A percentile compares a stretch with the other conserved stretches of the same genome.
These are phyloP conservation scores for Aspergillus viridinutans DNA, from an alignment of 2,329 filamentous ascomycete genomes.

Conservation along the genomic window DNA sequence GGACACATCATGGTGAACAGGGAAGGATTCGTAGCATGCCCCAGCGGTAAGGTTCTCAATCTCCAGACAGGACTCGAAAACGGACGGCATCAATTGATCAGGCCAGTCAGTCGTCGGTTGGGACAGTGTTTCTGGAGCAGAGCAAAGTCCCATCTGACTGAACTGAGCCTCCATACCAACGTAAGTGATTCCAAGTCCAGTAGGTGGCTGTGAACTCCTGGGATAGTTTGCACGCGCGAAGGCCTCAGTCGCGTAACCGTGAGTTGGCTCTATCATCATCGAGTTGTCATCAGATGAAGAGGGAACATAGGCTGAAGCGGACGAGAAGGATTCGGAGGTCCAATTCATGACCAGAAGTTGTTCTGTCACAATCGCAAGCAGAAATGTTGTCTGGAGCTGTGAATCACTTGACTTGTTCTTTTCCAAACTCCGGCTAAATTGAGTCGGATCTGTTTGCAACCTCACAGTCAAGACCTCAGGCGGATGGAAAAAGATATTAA, in stretches of 20 bases:
- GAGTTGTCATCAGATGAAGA: slow-evolving; percentile 7
- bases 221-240: slow-evolving; percentile 14
- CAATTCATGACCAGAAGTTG: slow-evolving; percentile 20
- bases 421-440: neutral
- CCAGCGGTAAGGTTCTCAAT: slow-evolving; percentile 15
- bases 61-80: slow-evolving; percentile 20
- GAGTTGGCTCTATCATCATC: slow-evolving; percentile 14
- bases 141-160: slow-evolving; percentile 17
- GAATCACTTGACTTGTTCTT: neutral
- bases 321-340: slow-evolving; percentile 18
- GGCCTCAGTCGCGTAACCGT: slow-evolving; percentile 21
- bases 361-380: neutral
- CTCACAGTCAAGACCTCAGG: slow-evolving; percentile 9
- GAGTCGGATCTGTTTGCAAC: neutral
- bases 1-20: slow-evolving; percentile 16
- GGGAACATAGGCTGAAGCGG: slow-evolving; percentile 12
- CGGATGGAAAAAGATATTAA: slow-evolving; percentile 5
- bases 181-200: slow-evolving; percentile 31
- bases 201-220: slow-evolving; percentile 11
- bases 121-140: slow-evolving; percentile 16
- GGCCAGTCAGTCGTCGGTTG: slow-evolving; percentile 19
- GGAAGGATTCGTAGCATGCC: slow-evolving; percentile 23
- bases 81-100: slow-evolving; percentile 16
- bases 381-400: neutral
- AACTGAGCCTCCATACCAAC: slow-evolving; percentile 20